phyloP scores from a whole-genome alignment of 352 stramenopile genomes.

The Saprolegnia parasitica region DNA sequence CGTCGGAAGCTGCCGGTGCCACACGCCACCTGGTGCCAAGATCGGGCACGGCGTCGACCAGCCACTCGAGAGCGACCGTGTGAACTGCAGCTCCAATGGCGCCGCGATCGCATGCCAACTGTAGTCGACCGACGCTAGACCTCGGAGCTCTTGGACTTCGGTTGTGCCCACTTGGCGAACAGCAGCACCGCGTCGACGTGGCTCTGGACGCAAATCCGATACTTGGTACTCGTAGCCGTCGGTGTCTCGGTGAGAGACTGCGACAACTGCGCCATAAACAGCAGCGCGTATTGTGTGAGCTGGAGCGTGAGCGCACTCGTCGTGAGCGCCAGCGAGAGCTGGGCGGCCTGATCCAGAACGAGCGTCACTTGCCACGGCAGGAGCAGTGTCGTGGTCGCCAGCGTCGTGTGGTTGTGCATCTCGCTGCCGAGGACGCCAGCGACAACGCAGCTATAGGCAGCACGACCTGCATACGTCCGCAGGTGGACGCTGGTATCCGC shows the following conservation, averaged over 20 bases:
- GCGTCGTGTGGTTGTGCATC: conserved; percentile 16
- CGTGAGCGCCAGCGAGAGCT: background rate
- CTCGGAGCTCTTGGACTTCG: conserved; percentile 44
- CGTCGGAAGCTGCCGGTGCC: conserved; percentile 42
- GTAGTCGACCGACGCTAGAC: conserved; percentile 41
- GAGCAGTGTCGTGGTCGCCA: conserved; percentile 16
- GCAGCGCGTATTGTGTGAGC: conserved; percentile 16
- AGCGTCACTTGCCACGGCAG: background rate
- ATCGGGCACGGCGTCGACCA: conserved; percentile 8
- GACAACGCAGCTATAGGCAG: background rate
- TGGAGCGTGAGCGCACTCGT: conserved; percentile 5
- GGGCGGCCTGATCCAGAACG: background rate
- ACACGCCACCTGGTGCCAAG: conserved; percentile 36
- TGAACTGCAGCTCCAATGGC: conserved; percentile 44
- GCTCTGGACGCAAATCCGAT: conserved; percentile 62
- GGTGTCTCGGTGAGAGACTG: background rate
- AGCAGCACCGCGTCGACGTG: conserved; percentile 39
- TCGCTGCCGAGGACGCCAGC: conserved; percentile 1
- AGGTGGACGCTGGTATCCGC: background rate
- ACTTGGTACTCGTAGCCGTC: conserved; percentile 35
- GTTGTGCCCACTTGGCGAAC: conserved; percentile 61
- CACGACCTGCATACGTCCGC: background rate
- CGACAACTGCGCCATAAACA: conserved; percentile 8
- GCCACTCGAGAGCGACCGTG: conserved; percentile 26
- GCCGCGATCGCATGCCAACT: conserved; percentile 54